A percentile compares a stretch with the other conserved stretches of the same genome.
Conservation (phyloP, 129 eudicot species). For the Artemisia argyi region DNA sequence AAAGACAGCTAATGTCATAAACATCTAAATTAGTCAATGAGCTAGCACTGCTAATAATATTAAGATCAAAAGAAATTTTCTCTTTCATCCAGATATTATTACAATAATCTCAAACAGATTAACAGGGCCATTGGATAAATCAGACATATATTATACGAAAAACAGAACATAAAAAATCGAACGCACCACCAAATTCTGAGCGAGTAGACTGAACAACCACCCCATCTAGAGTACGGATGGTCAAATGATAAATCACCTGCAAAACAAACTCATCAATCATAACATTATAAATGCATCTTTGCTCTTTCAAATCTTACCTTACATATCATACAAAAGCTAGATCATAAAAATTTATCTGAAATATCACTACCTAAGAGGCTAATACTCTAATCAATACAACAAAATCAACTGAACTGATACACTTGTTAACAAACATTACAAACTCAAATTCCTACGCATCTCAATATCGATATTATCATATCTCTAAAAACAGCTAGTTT, state of each 20-base stretch:
- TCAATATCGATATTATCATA: constrained; percentile 1
- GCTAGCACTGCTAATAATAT: no score
- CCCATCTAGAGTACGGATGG: constrained; percentile 88
- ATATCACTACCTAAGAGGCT: not conserved
- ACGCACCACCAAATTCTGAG: constrained; percentile 76
- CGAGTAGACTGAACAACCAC: constrained; percentile 83
- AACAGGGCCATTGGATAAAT: not conserved
- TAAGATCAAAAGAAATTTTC: no score
- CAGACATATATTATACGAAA: not conserved
- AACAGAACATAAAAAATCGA: not conserved
- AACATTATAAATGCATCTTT: not conserved
- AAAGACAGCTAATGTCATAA: no score
- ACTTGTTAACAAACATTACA: constrained; percentile 2
- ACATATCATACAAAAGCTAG: constrained; percentile 14
- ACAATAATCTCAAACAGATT: not conserved
- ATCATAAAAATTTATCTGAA: not conserved
- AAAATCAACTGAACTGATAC: not conserved
- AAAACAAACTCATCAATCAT: constrained; percentile 12
- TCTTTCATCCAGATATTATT: no score
- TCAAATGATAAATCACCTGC: constrained; percentile 88
- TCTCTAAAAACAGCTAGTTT: not conserved
- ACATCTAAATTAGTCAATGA: no score
- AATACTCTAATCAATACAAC: not conserved
- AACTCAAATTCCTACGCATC: not conserved
- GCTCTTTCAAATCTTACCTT: constrained; percentile 17